Percentiles rank a stretch among this genome's conserved stretches.
phyloP scores from a whole-genome alignment of 345 rosid species.

The Eucalyptus curtisii region DNA sequence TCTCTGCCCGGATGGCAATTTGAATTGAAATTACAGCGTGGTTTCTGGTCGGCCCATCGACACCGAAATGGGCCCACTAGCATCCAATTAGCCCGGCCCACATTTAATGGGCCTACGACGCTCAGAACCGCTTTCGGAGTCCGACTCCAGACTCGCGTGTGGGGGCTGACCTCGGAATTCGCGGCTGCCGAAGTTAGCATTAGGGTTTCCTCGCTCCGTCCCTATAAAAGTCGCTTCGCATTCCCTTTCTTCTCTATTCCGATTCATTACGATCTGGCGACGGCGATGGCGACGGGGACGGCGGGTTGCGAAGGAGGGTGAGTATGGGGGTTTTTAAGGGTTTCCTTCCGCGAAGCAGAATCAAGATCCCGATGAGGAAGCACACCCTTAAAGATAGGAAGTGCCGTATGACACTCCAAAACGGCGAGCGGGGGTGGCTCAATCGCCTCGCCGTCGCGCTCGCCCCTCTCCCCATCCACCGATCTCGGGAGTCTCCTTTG shows the following conservation, averaged over 20 bases:
- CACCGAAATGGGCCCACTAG: not conserved
- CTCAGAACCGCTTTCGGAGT: not conserved
- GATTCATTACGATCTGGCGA: not conserved
- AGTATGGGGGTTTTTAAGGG: not conserved
- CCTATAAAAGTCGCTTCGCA: not conserved
- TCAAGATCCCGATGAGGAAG: conserved; percentile 32
- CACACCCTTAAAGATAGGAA: conserved; percentile 41
- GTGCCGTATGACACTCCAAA: conserved; percentile 59
- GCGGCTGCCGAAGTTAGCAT: not conserved
- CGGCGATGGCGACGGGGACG: not conserved
- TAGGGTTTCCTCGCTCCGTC: not conserved
- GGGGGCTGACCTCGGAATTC: not conserved
- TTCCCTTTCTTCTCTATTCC: not conserved
- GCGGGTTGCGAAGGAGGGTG: not conserved
- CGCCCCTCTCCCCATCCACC: conserved; percentile 3
- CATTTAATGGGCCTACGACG: not conserved
- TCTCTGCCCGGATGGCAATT: not conserved
- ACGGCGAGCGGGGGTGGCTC: conserved; percentile 2
- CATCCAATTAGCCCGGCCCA: not conserved
- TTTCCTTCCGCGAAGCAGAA: not conserved
- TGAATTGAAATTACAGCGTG: not conserved
- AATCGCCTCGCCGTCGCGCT: not conserved
- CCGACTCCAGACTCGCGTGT: not conserved
- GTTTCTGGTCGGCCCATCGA: not conserved
- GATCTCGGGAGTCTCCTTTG: not conserved